These are phyloP conservation scores for Alternaria panax DNA, from an alignment of 2,329 filamentous ascomycete species.

Conservation along the genomic window DNA sequence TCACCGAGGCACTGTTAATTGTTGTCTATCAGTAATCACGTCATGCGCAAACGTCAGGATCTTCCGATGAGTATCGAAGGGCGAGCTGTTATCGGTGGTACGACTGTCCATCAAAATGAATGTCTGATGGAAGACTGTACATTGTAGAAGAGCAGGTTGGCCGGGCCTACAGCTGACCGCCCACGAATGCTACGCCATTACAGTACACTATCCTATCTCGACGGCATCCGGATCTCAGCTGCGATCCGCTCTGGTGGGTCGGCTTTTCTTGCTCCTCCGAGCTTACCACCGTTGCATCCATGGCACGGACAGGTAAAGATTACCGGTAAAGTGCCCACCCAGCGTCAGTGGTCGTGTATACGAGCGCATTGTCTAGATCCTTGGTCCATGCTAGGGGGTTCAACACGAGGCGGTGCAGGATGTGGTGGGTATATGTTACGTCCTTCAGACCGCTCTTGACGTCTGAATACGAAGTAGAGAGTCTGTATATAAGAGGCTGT, in stretches of 20 bases:
- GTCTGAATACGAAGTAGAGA: neutral
- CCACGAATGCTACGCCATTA: neutral
- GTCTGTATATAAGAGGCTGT: neutral
- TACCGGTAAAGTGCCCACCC: neutral
- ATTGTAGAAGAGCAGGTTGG: neutral
- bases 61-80: neutral
- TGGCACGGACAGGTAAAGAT: neutral
- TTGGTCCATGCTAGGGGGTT: neutral
- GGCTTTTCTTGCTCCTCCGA: neutral
- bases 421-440: neutral
- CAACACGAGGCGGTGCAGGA: neutral
- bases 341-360: neutral
- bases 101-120: neutral
- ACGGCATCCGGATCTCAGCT: neutral
- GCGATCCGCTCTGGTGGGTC: neutral
- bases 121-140: neutral
- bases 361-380: neutral
- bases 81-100: neutral
- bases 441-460: neutral
- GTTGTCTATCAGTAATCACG: neutral
- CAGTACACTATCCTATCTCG: neutral
- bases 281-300: neutral
- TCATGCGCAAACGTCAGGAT: neutral
- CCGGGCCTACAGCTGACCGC: neutral
- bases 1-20: neutral